Conservation (phyloP, 2,329 filamentous ascomycete genomes). For the Penicillium sp. region DNA sequence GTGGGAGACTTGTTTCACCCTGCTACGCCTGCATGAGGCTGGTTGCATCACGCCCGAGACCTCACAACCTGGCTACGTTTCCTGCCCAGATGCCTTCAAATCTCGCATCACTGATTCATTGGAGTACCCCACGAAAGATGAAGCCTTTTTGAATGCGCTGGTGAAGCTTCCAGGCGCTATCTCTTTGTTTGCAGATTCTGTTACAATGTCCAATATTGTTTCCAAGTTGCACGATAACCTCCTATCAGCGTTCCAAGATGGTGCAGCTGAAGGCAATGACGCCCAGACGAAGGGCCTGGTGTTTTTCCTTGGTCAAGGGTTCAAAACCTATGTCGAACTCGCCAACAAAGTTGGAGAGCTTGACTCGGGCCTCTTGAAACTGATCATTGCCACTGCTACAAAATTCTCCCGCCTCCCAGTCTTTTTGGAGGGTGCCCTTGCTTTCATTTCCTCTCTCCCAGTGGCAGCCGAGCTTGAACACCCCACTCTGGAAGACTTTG, state of each 20-base stretch:
- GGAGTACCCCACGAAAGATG: slow-evolving; percentile 47
- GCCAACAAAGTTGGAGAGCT: slow-evolving; percentile 50
- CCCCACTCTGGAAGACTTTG: slow-evolving; percentile 53
- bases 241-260: slow-evolving; percentile 54
- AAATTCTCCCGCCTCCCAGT: slow-evolving; percentile 56
- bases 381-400: slow-evolving; percentile 58
- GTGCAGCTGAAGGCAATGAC: slow-evolving; percentile 55
- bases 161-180: slow-evolving; percentile 56
- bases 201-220: slow-evolving; percentile 57
- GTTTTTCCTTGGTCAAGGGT: slow-evolving; percentile 67
- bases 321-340: slow-evolving; percentile 63
- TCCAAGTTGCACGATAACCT: slow-evolving; percentile 59
- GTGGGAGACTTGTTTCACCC: slow-evolving; percentile 58
- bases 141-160: slow-evolving; percentile 61
- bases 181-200: slow-evolving; percentile 50
- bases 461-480: slow-evolving; percentile 37
- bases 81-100: slow-evolving; percentile 51
- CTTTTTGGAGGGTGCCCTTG: slow-evolving; percentile 57
- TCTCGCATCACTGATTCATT: slow-evolving; percentile 64
- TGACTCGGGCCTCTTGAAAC: slow-evolving; percentile 54
- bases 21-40: slow-evolving; percentile 51
- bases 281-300: slow-evolving; percentile 10
- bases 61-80: slow-evolving; percentile 33
- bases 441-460: slow-evolving; percentile 37
- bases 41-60: slow-evolving; percentile 46